Percentiles rank a stretch among this genome's conserved stretches.
phyloP scores from a whole-genome alignment of 164 flowering plant genomes.

The Vitis cinerea region DNA sequence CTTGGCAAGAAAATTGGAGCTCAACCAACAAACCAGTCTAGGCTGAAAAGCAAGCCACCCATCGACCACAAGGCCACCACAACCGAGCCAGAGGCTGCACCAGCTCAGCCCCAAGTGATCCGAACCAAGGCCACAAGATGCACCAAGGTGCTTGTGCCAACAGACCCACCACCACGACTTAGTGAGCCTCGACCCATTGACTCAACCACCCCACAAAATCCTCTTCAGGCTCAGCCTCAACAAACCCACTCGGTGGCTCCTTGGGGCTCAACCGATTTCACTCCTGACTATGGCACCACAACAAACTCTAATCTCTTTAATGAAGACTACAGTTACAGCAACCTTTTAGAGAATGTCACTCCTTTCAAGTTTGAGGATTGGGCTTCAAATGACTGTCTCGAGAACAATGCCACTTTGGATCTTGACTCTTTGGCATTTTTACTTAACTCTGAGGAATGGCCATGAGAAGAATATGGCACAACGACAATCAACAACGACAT shows the following conservation, averaged over 20 bases:
- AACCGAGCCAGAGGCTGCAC: not conserved
- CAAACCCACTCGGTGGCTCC: not conserved
- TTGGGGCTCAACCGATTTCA: no score
- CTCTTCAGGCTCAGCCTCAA: not conserved
- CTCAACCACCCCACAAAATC: not conserved
- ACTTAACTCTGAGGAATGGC: constrained; percentile 23
- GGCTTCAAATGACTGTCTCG: not conserved
- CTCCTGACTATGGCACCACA: no score
- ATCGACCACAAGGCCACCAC: not conserved
- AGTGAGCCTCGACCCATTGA: not conserved
- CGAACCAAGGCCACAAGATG: constrained; percentile 27
- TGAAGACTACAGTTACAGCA: no score
- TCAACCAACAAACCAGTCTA: no score
- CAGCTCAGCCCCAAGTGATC: constrained; percentile 9
- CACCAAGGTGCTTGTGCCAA: constrained; percentile 13
- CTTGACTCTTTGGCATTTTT: constrained; percentile 22
- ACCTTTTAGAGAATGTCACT: not conserved
- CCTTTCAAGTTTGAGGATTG: constrained; percentile 5
- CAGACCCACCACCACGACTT: not conserved
- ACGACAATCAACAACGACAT: no score
- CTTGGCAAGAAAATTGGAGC: no score
- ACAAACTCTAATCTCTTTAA: no score
- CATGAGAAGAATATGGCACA: constrained; percentile 1
- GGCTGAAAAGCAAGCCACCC: not conserved
- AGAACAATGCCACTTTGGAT: constrained; percentile 13